A percentile compares a stretch with the other conserved stretches of the same genome.
phyloP scores from a whole-genome alignment of 2,329 filamentous ascomycete genomes.

The Sarocladium kiliense region DNA sequence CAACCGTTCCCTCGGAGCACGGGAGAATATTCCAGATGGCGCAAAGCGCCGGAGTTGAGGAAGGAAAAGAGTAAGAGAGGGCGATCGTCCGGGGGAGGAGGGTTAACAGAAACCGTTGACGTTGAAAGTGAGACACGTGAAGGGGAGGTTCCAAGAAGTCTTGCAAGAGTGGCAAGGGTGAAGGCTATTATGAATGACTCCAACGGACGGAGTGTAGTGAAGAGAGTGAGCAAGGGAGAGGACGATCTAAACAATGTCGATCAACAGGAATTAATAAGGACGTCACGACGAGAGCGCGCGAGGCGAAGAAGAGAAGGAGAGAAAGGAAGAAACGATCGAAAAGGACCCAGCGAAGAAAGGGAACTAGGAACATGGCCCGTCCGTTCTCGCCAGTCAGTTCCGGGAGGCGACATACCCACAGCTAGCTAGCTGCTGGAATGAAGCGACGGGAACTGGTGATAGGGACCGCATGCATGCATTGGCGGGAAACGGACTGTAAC shows the following conservation, averaged over 20 bases:
- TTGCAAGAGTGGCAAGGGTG: background rate
- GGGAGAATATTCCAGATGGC: background rate
- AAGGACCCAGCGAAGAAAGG: background rate
- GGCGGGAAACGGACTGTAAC: background rate
- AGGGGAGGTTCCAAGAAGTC: background rate
- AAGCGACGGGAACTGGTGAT: too few relatives aligned
- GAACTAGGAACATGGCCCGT: background rate
- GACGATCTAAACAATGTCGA: conserved; percentile 4
- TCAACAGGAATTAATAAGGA: conserved; percentile 2
- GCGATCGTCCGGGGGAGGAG: background rate
- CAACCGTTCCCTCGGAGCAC: background rate
- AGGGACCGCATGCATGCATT: too few relatives aligned
- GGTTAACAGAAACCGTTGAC: background rate
- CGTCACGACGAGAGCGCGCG: background rate
- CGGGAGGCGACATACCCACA: background rate
- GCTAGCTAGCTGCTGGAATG: background rate
- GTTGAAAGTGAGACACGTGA: conserved; percentile 2
- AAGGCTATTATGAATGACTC: background rate
- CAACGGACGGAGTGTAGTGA: too few relatives aligned
- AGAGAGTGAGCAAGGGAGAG: background rate
- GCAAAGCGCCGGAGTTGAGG: background rate
- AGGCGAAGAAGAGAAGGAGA: background rate
- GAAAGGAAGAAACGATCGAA: background rate
- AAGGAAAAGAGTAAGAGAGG: background rate
- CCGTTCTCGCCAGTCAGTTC: too few relatives aligned